A percentile compares a stretch with the other conserved stretches of the same genome.
Evolutionary conservation across 2,329 filamentous ascomycete species (phyloP).

Genomic region (Ceratocystis ficicola): DNA sequence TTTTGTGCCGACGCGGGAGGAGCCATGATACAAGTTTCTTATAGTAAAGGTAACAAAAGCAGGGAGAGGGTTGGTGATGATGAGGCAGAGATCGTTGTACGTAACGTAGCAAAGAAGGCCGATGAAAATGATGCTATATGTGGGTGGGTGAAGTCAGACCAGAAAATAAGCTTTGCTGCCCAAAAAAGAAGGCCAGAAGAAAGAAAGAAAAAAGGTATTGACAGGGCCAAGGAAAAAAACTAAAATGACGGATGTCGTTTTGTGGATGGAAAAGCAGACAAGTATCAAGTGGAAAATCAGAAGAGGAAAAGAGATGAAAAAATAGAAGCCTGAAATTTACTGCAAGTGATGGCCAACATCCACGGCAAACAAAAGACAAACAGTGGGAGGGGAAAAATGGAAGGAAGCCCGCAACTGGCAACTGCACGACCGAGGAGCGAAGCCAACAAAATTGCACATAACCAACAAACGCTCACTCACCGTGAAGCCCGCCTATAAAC

Average conservation of each 20-base stretch:
- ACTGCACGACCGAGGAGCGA: slow-evolving; percentile 5
- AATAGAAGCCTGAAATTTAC: slow-evolving; percentile 9
- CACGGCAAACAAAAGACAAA: slow-evolving; percentile 3
- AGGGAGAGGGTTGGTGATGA: neutral
- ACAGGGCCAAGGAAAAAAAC: slow-evolving; percentile 4
- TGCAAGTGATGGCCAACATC: neutral
- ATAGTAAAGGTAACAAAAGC: neutral
- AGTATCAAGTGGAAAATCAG: slow-evolving; percentile 11
- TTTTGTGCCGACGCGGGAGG: slow-evolving; percentile 56
- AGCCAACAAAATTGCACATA: neutral
- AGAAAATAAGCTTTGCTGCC: slow-evolving; percentile 14
- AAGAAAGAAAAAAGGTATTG: slow-evolving; percentile 6
- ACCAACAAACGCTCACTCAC: neutral
- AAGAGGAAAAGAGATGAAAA: slow-evolving; percentile 11
- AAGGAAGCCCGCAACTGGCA: slow-evolving; percentile 3
- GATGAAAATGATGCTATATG: slow-evolving; percentile 2
- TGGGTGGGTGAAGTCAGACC: neutral
- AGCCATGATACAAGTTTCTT: slow-evolving; percentile 20
- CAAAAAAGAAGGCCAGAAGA: slow-evolving; percentile 10
- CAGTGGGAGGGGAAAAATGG: neutral
- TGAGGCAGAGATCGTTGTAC: neutral
- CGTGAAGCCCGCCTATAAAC: neutral
- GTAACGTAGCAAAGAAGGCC: neutral
- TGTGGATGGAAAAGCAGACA: neutral
- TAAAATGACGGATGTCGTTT: slow-evolving; percentile 6